A percentile compares a stretch with the other conserved stretches of the same genome.
Evolutionary conservation across 2,329 filamentous ascomycete genomes (phyloP).

Genomic region (Nothopassalora personata): DNA sequence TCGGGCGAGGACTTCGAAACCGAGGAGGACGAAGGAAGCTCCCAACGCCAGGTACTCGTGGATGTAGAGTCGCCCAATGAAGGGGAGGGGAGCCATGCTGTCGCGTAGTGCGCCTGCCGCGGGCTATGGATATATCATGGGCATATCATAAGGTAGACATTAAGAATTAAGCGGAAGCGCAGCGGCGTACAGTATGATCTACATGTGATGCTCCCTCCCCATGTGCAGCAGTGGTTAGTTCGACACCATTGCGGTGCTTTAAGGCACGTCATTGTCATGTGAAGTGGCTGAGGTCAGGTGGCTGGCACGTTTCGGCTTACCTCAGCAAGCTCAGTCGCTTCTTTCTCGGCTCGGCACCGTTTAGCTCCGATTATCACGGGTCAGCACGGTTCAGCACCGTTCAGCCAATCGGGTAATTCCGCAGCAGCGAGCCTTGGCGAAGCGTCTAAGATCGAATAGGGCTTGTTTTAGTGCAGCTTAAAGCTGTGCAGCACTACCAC

Average conservation of each 20-base stretch:
- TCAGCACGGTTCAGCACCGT: too few relatives aligned
- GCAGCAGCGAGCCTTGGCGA: too few relatives aligned
- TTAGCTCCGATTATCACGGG: too few relatives aligned
- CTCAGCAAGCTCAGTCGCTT: too few relatives aligned
- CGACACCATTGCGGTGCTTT: too few relatives aligned
- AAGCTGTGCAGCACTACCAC: too few relatives aligned
- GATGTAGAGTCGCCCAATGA: conserved; percentile 55
- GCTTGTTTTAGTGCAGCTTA: too few relatives aligned
- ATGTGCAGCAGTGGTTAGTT: neutral
- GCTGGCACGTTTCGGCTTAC: neutral
- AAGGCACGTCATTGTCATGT: conserved; percentile 12
- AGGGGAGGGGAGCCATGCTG: conserved; percentile 54
- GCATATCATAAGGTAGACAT: neutral
- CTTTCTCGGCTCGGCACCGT: too few relatives aligned
- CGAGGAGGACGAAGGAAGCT: conserved; percentile 75
- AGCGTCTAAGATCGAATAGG: too few relatives aligned
- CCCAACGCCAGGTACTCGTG: conserved; percentile 83
- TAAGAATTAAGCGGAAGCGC: neutral
- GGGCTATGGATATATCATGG: neutral
- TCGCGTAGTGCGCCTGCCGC: neutral
- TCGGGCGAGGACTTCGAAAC: conserved; percentile 75
- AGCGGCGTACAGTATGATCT: neutral
- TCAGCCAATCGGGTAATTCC: too few relatives aligned
- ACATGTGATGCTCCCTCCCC: neutral
- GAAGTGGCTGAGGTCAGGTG: conserved; percentile 1